Evolutionary conservation across 768 basidiomycete species (phyloP), one percentile per base, ranked within the genome.

Genomic region (Strobilomyces confusus): DNA sequence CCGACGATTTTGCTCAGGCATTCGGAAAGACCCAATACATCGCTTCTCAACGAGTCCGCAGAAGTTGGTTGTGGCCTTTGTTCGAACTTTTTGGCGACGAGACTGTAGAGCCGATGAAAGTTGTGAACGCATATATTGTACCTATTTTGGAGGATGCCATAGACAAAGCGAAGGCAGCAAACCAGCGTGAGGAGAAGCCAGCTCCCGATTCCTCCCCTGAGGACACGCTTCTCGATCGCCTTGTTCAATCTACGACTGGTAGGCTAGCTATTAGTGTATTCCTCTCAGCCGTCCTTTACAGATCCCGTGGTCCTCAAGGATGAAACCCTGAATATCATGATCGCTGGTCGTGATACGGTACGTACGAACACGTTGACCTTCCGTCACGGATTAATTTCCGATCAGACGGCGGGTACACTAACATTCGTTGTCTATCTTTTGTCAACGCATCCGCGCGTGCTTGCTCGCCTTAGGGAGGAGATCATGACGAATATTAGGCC

Each of bases 61-160:
- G 69, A 46, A 75, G 77, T 17, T 74, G 72, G 75, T 59, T 77
- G 14, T 84, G 83, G 82, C 81, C 82, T 13, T 53, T 85, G 0
- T 59, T 62, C 9, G 82, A 85, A 52, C 70, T 84, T 9, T 73
- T 29, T 37, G 2, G 38, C 7, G 45, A 47, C 20, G 25, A 42
- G 6, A 47, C 52, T 14, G 23, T 42, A 19, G 9, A 36, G 23
- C 51, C 51, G 22, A 52, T 52, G 44, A 47, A 41, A 23, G 38
- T 47, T 14, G 44, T 52, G 22, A 52, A 52, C 32, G 45, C 51
- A 5, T 52, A 52, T 9, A 46, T 47, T 2, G 77, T 81, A 44
- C 80, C 80, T 0, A 71, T 71, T 25, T 13, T 71, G 9, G 54
- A 49, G 34, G 76, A 78, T 33, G 81, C 82, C 1, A 62, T 85